phyloP scores from a whole-genome alignment of 257 asterid genomes.

The Salvia rosmarinus region DNA sequence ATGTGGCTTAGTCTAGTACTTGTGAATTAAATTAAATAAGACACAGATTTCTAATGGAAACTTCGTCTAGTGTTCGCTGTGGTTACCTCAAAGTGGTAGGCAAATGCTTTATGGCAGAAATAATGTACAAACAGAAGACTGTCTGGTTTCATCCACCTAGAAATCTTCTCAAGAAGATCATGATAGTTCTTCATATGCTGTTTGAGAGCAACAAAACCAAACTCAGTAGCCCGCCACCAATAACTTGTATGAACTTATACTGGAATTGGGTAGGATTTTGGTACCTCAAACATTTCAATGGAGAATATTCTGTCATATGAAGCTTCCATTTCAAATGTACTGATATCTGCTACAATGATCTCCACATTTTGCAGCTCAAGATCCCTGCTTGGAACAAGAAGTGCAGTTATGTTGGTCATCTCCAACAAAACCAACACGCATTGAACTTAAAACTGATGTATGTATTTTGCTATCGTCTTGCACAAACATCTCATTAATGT shows the following conservation, averaged over 20 bases:
- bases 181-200: slow-evolving; percentile 94
- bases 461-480: no score
- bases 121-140: slow-evolving; percentile 75
- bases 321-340: slow-evolving; percentile 79
- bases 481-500: no score
- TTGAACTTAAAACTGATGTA: no score
- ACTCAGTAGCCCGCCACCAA: not conserved
- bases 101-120: slow-evolving; percentile 90
- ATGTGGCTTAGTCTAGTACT: not conserved
- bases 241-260: not conserved
- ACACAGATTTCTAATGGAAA: not conserved
- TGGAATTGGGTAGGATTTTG: not conserved
- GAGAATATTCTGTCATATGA: slow-evolving; percentile 86
- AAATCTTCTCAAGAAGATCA: slow-evolving; percentile 80
- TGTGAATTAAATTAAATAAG: not conserved
- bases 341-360: slow-evolving; percentile 80
- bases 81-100: slow-evolving; percentile 92
- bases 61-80: not conserved
- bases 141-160: slow-evolving; percentile 83
- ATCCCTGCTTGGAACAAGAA: slow-evolving; percentile 46
- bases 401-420: slow-evolving; percentile 6
- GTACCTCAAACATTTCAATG: slow-evolving; percentile 88
- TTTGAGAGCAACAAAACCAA: slow-evolving; percentile 25
- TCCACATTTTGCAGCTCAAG: slow-evolving; percentile 72
- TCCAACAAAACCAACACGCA: not conserved